phyloP scores from a whole-genome alignment of 208 protist genomes.

The Acanthamoeba healyi region DNA sequence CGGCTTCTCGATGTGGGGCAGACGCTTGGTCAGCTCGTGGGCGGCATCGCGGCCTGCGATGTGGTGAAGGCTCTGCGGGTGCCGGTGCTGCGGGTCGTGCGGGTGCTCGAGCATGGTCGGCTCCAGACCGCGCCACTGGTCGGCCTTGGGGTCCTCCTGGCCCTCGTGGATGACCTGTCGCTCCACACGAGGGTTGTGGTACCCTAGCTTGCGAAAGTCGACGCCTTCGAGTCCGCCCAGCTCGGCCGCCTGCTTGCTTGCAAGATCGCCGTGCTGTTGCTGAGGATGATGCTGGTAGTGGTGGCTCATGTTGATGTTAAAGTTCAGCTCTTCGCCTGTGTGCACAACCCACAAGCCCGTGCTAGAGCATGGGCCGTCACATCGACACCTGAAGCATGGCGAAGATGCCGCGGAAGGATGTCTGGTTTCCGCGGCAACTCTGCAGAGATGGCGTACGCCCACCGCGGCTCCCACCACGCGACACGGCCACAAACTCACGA shows the following conservation, averaged over 20 bases:
- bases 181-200: constrained; percentile 17
- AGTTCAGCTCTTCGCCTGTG: too few relatives aligned
- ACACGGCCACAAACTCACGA: too few relatives aligned
- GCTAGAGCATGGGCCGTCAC: too few relatives aligned
- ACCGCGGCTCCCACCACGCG: too few relatives aligned
- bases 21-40: background rate
- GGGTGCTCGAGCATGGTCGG: background rate
- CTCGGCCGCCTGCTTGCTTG: background rate
- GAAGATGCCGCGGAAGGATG: too few relatives aligned
- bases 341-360: too few relatives aligned
- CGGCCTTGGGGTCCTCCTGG: constrained; percentile 16
- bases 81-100: background rate
- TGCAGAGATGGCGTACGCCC: too few relatives aligned
- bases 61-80: background rate
- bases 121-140: background rate
- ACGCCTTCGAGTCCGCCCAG: background rate
- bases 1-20: background rate
- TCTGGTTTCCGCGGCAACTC: too few relatives aligned
- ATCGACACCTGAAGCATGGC: too few relatives aligned
- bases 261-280: background rate
- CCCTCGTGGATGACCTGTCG: background rate
- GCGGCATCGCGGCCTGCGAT: background rate
- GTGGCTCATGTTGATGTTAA: background rate
- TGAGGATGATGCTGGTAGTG: background rate
- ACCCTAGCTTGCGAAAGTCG: constrained; percentile 35